phyloP scores from a whole-genome alignment of 2,329 filamentous ascomycete genomes.

The Monascus ruber region DNA sequence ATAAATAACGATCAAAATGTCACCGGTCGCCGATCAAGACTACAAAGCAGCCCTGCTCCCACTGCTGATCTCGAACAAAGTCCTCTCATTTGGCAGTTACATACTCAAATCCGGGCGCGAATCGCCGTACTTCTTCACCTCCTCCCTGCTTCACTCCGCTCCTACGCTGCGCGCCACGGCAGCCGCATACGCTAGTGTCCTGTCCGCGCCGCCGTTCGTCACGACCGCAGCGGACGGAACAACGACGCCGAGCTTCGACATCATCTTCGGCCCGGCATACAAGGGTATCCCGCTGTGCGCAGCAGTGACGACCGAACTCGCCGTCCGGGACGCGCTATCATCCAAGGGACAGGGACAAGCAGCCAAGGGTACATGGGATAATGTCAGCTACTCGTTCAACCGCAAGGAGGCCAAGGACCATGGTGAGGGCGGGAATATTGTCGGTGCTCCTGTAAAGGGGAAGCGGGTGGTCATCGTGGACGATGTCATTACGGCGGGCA shows the following conservation, averaged over 20 bases:
- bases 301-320: slow-evolving; percentile 63
- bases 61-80: slow-evolving; percentile 28
- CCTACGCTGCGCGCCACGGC: slow-evolving; percentile 66
- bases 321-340: slow-evolving; percentile 46
- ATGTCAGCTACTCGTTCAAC: slow-evolving; percentile 79
- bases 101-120: slow-evolving; percentile 77
- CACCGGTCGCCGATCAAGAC: slow-evolving; percentile 17
- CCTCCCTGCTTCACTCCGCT: slow-evolving; percentile 76
- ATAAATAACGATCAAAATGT: slow-evolving; percentile 8
- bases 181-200: slow-evolving; percentile 62
- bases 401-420: slow-evolving; percentile 95
- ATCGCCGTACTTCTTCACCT: slow-evolving; percentile 98
- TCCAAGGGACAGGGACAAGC: background rate
- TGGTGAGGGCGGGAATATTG: slow-evolving; percentile 86
- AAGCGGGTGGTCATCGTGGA: slow-evolving; percentile 85
- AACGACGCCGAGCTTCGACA: slow-evolving; percentile 52
- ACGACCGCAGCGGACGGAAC: slow-evolving; percentile 21
- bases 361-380: slow-evolving; percentile 48
- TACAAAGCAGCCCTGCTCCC: slow-evolving; percentile 29
- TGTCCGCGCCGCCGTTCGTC: slow-evolving; percentile 38
- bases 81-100: slow-evolving; percentile 32
- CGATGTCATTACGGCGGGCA: slow-evolving; percentile 93
- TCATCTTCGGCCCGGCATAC: slow-evolving; percentile 90
- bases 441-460: slow-evolving; percentile 73
- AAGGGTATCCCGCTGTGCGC: slow-evolving; percentile 91